These are phyloP conservation scores for Plasmopara muralis DNA, from an alignment of 352 stramenopile genomes.

Conservation along the genomic window DNA sequence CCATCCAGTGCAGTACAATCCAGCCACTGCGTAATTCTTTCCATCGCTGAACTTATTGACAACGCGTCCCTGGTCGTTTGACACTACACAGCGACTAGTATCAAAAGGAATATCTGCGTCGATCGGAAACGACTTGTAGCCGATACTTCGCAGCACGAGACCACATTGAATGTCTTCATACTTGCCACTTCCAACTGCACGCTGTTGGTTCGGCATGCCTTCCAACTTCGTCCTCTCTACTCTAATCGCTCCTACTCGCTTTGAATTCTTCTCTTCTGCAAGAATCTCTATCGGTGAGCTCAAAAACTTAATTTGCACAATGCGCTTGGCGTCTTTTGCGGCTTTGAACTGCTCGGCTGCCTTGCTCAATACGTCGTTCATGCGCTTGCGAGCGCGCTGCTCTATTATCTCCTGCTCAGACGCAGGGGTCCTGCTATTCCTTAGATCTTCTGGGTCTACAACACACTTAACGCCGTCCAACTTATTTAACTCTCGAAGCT, in stretches of 20 bases:
- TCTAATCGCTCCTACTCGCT: constrained; percentile 55
- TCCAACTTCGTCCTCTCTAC: constrained; percentile 87
- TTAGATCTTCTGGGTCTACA: constrained; percentile 85
- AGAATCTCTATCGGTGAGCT: constrained; percentile 78
- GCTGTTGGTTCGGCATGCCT: constrained; percentile 77
- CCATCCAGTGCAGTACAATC: constrained; percentile 96
- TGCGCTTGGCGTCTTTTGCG: constrained; percentile 20
- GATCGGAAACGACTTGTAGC: constrained; percentile 89
- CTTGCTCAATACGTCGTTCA: constrained; percentile 74
- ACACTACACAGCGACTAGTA: constrained; percentile 46
- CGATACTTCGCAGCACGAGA: constrained; percentile 78
- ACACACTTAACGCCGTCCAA: constrained; percentile 74
- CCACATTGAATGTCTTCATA: constrained; percentile 80
- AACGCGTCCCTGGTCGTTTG: constrained; percentile 55
- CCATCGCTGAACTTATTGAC: constrained; percentile 32
- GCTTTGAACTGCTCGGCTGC: constrained; percentile 34
- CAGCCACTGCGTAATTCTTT: constrained; percentile 39
- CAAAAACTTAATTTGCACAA: constrained; percentile 89
- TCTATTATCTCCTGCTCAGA: constrained; percentile 86
- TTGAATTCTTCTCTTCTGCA: constrained; percentile 36
- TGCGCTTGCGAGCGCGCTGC: constrained; percentile 76
- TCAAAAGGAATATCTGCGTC: constrained; percentile 78
- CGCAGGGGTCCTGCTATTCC: constrained; percentile 71
- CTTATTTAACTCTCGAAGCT: constrained; percentile 88
- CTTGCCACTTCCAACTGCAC: constrained; percentile 76